Base-by-base conservation (phyloP, 352 stramenopile genomes). In the Phytopythium ostracodes region DNA sequence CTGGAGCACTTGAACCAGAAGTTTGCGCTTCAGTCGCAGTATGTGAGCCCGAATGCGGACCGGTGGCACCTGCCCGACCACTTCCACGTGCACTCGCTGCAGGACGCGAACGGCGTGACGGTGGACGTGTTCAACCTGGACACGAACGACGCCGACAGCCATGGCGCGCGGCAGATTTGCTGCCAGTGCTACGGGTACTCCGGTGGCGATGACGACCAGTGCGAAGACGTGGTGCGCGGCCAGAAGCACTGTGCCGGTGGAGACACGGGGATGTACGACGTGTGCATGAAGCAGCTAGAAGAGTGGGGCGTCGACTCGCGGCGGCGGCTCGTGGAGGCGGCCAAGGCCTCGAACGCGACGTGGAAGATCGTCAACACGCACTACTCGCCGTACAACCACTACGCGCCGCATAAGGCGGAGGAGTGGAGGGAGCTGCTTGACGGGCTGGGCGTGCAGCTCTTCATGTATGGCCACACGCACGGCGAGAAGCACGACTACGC, bases 41-140 rank as follows among this genome's bases (percentile, higher is more conserved):
- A 96, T 64, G 84, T 81, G 63, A 93, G 84, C 61, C 83, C 83
- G 2, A 84, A 92, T 53, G 72, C 78, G 58, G 76, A 96, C 66
- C 85, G 87, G 17, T 96, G 87, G 87, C 62, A 91, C 57, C 79
- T 96, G 70, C 68, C 73, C 5, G 87, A 89, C 54, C 85, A 92
- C 68, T 96, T 93, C 67, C 94, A 88, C 70, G 77, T 92, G 36
- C 67, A 93, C 60, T 81, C 72, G 29, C 73, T 96, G 44, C 66
- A 73, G 22, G 77, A 90, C 53, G 66, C 46, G 20, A 79, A 71
- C 15, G 81, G 79, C 51, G 70, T 93, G 50, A 89, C 68, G 18
- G 84, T 96, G 56, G 87, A 96, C 54, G 87, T 96, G 33, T 96
- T 92, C 58, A 96, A 92, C 61, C 42, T 96, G 17, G 85, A 96